These are phyloP conservation scores for Anethum foeniculum DNA, from an alignment of 140 eudicot species.

Conservation along the genomic window DNA sequence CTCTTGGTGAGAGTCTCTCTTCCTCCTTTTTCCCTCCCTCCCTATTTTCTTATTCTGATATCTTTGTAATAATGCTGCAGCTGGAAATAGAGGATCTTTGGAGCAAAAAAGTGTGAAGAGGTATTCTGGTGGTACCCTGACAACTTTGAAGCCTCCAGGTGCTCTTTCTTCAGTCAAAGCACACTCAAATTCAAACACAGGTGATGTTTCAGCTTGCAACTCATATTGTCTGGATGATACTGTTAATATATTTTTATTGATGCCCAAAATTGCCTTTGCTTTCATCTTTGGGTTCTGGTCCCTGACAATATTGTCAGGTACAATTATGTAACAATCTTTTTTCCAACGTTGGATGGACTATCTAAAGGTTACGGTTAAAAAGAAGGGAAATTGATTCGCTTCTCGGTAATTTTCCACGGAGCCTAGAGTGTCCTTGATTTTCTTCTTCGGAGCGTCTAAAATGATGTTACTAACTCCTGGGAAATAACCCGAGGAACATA, in stretches of 20 bases:
- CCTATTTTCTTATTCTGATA: neutral
- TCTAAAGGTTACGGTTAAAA: no score
- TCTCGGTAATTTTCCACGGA: no score
- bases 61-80: conserved; percentile 7
- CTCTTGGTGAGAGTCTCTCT: conserved; percentile 23
- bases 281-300: neutral
- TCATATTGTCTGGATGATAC: neutral
- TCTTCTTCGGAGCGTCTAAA: no score
- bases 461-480: no score
- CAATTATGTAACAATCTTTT: no score
- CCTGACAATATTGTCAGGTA: no score
- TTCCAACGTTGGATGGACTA: no score
- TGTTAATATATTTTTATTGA: neutral
- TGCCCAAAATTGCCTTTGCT: neutral
- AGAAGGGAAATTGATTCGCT: no score
- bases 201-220: conserved; percentile 10
- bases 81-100: conserved; percentile 33
- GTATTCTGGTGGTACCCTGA: conserved; percentile 35
- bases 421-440: no score
- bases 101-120: conserved; percentile 44
- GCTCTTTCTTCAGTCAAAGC: conserved; percentile 16
- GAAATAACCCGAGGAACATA: no score
- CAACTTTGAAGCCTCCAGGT: conserved; percentile 27
- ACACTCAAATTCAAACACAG: conserved; percentile 29
- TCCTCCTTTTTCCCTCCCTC: neutral